Conservation (phyloP, 148 eudicot species). For the Polygonum aviculare region DNA sequence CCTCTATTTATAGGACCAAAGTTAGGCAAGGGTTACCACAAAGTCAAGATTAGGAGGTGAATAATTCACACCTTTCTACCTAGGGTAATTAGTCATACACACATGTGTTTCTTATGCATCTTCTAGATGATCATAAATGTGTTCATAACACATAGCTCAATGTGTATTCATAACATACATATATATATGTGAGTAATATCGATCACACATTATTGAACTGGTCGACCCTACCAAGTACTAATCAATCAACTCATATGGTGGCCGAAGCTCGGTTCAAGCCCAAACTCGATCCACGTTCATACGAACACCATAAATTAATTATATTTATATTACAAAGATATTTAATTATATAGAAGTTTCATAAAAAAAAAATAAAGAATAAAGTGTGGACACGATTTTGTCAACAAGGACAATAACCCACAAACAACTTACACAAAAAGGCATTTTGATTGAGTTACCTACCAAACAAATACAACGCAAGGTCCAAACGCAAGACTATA, state of each 20-base stretch:
- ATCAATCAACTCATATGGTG: neutral
- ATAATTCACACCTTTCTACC: too few species aligned
- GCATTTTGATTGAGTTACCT: neutral
- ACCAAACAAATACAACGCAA: neutral
- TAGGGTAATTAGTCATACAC: too few species aligned
- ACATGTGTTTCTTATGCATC: too few species aligned
- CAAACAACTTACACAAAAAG: neutral
- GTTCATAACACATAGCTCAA: too few species aligned
- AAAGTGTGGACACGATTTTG: constrained; percentile 4
- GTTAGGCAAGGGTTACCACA: too few species aligned
- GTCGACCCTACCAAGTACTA: too few species aligned
- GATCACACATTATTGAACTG: neutral
- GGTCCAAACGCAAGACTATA: neutral
- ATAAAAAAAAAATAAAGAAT: neutral
- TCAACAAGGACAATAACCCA: neutral
- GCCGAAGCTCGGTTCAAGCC: neutral
- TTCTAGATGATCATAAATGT: too few species aligned
- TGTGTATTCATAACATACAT: too few species aligned
- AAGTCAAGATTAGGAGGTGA: too few species aligned
- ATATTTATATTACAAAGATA: neutral
- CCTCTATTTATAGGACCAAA: too few species aligned
- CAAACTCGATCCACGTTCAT: neutral
- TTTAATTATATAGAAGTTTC: neutral
- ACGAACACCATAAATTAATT: neutral
- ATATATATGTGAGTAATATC: neutral